Percentiles rank a stretch among this genome's conserved stretches.
phyloP scores from a whole-genome alignment of 345 rosid species.

The Anacardium occidentale region DNA sequence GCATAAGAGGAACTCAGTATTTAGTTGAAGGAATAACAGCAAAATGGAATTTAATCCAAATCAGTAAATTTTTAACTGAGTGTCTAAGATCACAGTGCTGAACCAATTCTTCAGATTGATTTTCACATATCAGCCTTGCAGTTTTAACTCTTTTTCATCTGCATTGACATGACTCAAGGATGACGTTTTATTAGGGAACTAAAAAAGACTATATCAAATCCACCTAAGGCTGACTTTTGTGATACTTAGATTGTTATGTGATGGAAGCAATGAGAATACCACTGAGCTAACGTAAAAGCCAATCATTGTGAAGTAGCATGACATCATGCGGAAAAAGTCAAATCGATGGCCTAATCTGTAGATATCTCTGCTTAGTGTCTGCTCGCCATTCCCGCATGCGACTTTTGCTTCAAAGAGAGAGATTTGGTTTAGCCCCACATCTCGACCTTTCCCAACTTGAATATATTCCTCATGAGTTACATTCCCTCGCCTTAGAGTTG shows the following conservation, averaged over 20 bases:
- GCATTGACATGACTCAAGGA: not conserved
- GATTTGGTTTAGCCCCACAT: constrained; percentile 95
- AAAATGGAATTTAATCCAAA: not conserved
- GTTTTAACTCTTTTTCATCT: not conserved
- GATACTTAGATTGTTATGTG: not conserved
- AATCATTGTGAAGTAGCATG: constrained; percentile 78
- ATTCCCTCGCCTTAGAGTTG: constrained; percentile 88
- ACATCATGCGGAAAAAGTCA: constrained; percentile 96
- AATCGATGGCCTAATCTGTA: constrained; percentile 95
- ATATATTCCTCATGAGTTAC: constrained; percentile 97
- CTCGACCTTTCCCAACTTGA: constrained; percentile 99
- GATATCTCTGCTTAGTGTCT: constrained; percentile 86
- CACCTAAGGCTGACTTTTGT: not conserved
- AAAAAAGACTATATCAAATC: not conserved
- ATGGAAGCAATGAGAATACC: constrained; percentile 48
- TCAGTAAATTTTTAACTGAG: constrained; percentile 7
- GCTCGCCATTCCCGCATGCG: constrained; percentile 98
- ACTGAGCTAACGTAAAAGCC: constrained; percentile 88
- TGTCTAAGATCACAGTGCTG: not conserved
- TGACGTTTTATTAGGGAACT: not conserved
- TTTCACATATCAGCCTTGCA: constrained; percentile 3
- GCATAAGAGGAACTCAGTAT: constrained; percentile 24
- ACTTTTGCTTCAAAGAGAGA: constrained; percentile 98
- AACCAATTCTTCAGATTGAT: not conserved
- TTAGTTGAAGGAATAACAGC: constrained; percentile 9